These are phyloP conservation scores for Penicillium fimorum DNA, from an alignment of 495 filamentous ascomycete genomes.

Conservation along the genomic window DNA sequence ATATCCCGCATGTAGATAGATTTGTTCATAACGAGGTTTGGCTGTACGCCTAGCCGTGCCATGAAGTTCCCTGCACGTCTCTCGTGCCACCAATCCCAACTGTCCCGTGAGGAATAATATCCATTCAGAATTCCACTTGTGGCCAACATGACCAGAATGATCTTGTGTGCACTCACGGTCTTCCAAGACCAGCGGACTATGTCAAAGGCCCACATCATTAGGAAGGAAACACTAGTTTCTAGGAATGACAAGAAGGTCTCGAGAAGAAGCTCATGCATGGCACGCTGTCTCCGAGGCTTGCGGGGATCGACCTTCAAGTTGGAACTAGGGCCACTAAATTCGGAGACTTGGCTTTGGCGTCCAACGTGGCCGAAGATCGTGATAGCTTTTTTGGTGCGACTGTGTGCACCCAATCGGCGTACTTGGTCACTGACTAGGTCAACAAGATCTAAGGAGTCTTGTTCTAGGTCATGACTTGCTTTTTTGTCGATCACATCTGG, in stretches of 20 bases:
- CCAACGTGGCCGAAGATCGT: constrained; percentile 87
- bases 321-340: constrained; percentile 54
- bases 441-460: constrained; percentile 80
- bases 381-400: constrained; percentile 85
- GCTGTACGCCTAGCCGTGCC: constrained; percentile 71
- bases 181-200: constrained; percentile 62
- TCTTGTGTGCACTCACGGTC: constrained; percentile 67
- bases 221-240: constrained; percentile 65
- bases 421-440: constrained; percentile 89
- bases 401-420: constrained; percentile 70
- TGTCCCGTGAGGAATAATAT: constrained; percentile 64
- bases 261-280: constrained; percentile 63
- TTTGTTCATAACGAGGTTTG: constrained; percentile 77
- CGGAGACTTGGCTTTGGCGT: constrained; percentile 61
- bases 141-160: constrained; percentile 67
- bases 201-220: constrained; percentile 72
- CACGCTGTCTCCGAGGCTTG: constrained; percentile 64
- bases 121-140: constrained; percentile 68
- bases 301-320: constrained; percentile 40
- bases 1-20: constrained; percentile 82
- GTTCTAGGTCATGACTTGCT: constrained; percentile 74
- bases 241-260: constrained; percentile 66
- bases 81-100: constrained; percentile 81
- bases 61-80: constrained; percentile 76
- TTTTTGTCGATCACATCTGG: constrained; percentile 70